These are phyloP conservation scores for Colletotrichum neosansevieriae DNA, from an alignment of 2,329 filamentous ascomycete genomes.

Conservation along the genomic window DNA sequence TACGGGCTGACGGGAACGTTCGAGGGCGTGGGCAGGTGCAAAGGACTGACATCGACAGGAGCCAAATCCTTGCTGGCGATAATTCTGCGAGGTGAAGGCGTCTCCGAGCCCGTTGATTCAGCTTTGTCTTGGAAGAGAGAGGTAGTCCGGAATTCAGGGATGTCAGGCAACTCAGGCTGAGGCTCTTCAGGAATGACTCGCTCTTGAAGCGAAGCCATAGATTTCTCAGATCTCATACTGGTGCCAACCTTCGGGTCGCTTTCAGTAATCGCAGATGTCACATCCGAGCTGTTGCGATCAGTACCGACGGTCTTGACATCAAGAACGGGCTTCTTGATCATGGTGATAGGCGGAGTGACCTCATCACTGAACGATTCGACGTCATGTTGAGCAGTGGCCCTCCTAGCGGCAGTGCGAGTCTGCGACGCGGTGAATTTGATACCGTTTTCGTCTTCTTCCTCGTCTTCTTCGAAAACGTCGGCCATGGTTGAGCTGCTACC, in stretches of 20 bases:
- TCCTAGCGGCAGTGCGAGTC: conserved; percentile 10
- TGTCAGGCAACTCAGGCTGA: conserved; percentile 47
- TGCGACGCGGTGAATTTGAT: conserved; percentile 45
- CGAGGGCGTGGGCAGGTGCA: conserved; percentile 58
- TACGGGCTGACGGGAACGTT: conserved; percentile 72
- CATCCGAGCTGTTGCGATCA: not conserved
- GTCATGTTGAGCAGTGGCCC: conserved; percentile 6
- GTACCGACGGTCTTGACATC: conserved; percentile 30
- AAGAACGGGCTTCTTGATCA: conserved; percentile 42
- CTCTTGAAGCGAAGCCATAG: conserved; percentile 64
- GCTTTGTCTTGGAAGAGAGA: conserved; percentile 49
- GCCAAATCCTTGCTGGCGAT: conserved; percentile 59
- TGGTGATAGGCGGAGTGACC: conserved; percentile 49
- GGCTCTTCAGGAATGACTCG: conserved; percentile 63
- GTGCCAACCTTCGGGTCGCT: conserved; percentile 52
- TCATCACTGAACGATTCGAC: conserved; percentile 44
- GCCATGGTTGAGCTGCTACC: conserved; percentile 81
- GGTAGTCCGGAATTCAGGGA: conserved; percentile 55
- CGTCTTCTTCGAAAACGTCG: conserved; percentile 88
- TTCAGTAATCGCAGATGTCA: conserved; percentile 60
- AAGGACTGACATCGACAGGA: conserved; percentile 63
- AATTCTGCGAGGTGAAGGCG: conserved; percentile 59
- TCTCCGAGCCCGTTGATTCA: conserved; percentile 55
- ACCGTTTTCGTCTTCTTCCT: conserved; percentile 71
- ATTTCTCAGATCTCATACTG: conserved; percentile 61